These are phyloP conservation scores for Silene coronaria DNA, from an alignment of 179 eudicot genomes.

Conservation along the genomic window DNA sequence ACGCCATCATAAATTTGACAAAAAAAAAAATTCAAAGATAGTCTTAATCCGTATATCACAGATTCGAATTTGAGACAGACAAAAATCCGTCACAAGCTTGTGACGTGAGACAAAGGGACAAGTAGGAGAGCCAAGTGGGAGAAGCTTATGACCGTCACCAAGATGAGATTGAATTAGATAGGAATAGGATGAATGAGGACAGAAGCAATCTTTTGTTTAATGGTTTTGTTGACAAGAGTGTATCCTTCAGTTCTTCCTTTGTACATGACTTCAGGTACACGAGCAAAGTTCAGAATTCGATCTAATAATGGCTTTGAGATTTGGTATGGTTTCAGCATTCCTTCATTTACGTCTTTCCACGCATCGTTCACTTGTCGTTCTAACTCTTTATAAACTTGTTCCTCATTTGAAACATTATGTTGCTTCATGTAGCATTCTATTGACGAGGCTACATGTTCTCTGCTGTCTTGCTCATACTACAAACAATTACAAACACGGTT, in stretches of 20 bases:
- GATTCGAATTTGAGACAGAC: too few relatives aligned
- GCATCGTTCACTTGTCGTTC: slow-evolving; percentile 21
- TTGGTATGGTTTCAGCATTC: slow-evolving; percentile 15
- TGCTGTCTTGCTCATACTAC: slow-evolving; percentile 30
- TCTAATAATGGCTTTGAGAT: slow-evolving; percentile 14
- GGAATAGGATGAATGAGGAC: slow-evolving; percentile 6
- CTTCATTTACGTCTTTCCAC: slow-evolving; percentile 33
- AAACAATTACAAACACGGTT: background rate
- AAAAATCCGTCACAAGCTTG: too few relatives aligned
- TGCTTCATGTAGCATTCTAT: slow-evolving; percentile 37
- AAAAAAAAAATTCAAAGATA: too few relatives aligned
- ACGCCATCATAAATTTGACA: too few relatives aligned
- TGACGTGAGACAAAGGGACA: too few relatives aligned
- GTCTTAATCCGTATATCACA: too few relatives aligned
- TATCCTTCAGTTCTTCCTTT: slow-evolving; percentile 19
- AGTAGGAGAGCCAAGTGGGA: too few relatives aligned
- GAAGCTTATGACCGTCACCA: too few relatives aligned
- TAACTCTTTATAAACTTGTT: slow-evolving; percentile 10
- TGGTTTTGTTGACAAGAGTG: background rate
- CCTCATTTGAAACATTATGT: slow-evolving; percentile 14
- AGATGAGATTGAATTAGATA: too few relatives aligned
- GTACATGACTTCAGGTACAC: slow-evolving; percentile 9
- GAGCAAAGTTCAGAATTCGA: background rate
- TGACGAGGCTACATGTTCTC: slow-evolving; percentile 27
- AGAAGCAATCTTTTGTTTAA: slow-evolving; percentile 2